Percentiles rank a stretch among this genome's conserved stretches.
These are phyloP conservation scores for Camelina neglecta DNA, from an alignment of 345 rosid genomes.

Conservation along the genomic window DNA sequence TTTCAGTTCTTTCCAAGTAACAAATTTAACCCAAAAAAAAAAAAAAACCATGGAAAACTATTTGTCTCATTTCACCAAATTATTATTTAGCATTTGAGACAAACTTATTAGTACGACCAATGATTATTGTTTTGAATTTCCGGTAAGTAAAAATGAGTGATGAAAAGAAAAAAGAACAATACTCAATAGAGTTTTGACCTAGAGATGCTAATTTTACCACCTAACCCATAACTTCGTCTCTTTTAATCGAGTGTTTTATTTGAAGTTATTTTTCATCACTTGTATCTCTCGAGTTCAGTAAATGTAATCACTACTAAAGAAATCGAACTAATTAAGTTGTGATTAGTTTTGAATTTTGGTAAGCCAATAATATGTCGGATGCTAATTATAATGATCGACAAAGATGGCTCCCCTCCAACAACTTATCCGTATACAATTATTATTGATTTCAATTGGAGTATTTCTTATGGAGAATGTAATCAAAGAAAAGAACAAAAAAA, in stretches of 20 bases:
- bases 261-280: not conserved
- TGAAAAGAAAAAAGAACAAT: not conserved
- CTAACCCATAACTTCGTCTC: not conserved
- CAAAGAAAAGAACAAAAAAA: slow-evolving; percentile 33
- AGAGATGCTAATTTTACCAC: slow-evolving; percentile 7
- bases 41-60: too few species aligned
- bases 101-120: too few species aligned
- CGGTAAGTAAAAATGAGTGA: too few species aligned
- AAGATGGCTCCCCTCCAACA: slow-evolving; percentile 22
- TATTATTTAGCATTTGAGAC: too few species aligned
- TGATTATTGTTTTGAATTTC: too few species aligned
- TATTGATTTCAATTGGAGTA: not conserved
- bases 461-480: slow-evolving; percentile 13
- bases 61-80: too few species aligned
- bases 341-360: not conserved
- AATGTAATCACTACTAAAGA: not conserved
- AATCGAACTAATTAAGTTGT: not conserved
- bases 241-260: slow-evolving; percentile 15
- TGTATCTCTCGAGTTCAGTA: not conserved
- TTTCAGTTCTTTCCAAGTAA: too few species aligned
- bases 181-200: slow-evolving; percentile 22
- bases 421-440: not conserved
- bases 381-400: not conserved
- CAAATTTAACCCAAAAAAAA: too few species aligned
- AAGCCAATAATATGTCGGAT: not conserved